Percentiles rank a stretch among this genome's conserved stretches.
Evolutionary conservation across 441 rosid species (phyloP).

Genomic region (Erodium trifolium): DNA sequence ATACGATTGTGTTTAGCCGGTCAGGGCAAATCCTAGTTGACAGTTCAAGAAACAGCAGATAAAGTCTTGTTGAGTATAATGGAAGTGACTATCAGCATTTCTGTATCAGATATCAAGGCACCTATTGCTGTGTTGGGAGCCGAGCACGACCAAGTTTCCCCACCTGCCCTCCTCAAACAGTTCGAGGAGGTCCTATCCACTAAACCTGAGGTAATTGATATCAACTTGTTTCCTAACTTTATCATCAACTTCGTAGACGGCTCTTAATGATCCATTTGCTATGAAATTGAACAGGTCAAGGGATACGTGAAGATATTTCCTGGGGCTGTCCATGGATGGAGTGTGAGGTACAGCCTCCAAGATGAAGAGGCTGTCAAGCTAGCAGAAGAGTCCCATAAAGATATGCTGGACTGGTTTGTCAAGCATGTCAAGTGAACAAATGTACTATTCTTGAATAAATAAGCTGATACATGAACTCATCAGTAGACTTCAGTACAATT

Average conservation of each 20-base stretch:
- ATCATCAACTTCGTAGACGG: too few relatives aligned
- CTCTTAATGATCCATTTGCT: neutral
- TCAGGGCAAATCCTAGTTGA: too few relatives aligned
- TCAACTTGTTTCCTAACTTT: too few relatives aligned
- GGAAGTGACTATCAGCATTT: neutral
- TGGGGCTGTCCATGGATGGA: slow-evolving; percentile 21
- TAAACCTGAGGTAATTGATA: slow-evolving; percentile 17
- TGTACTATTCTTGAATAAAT: neutral
- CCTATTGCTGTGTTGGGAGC: slow-evolving; percentile 16
- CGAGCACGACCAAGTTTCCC: slow-evolving; percentile 16
- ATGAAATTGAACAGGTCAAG: slow-evolving; percentile 8
- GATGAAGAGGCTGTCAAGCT: slow-evolving; percentile 15
- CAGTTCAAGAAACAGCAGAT: too few relatives aligned
- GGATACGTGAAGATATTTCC: slow-evolving; percentile 22
- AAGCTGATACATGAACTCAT: neutral
- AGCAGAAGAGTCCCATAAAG: slow-evolving; percentile 20
- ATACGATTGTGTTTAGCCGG: too few relatives aligned
- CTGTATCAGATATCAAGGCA: neutral
- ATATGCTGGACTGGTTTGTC: slow-evolving; percentile 24
- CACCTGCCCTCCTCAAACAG: slow-evolving; percentile 25
- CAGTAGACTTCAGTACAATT: neutral
- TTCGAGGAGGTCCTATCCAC: slow-evolving; percentile 16
- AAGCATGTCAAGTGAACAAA: slow-evolving; percentile 17
- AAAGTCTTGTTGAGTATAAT: neutral
- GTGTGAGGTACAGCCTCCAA: slow-evolving; percentile 19